A percentile compares a stretch with the other conserved stretches of the same genome.
Evolutionary conservation across 1,284 basidiomycete genomes (phyloP).

Genomic region (Ceratobasidium sp.): DNA sequence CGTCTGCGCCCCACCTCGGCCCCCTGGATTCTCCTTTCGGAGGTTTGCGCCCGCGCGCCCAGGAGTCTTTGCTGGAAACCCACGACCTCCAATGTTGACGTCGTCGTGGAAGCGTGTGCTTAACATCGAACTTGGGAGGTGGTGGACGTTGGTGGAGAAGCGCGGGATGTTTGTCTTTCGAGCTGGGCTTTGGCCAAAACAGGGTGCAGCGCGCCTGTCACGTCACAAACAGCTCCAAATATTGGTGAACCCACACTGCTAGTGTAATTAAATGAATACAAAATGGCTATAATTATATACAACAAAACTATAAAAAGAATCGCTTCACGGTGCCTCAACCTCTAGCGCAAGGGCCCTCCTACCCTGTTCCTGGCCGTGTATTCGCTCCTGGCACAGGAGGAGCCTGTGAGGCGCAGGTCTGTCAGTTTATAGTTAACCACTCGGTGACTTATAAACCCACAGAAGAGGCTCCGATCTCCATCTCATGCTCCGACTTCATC

Average conservation of each 20-base stretch:
- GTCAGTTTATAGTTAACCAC: neutral
- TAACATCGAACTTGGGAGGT: constrained; percentile 10
- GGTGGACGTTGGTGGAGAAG: constrained; percentile 27
- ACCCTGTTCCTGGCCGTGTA: neutral
- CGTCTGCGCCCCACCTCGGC: constrained; percentile 31
- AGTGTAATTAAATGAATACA: neutral
- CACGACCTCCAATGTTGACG: constrained; percentile 25
- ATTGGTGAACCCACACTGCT: neutral
- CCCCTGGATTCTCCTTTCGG: constrained; percentile 40
- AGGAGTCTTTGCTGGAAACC: constrained; percentile 24
- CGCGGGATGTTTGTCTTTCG: constrained; percentile 26
- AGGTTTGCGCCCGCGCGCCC: constrained; percentile 22
- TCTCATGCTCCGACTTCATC: constrained; percentile 36
- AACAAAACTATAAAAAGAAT: too few relatives aligned
- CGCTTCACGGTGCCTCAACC: too few relatives aligned
- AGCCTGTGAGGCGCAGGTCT: neutral
- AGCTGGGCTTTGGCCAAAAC: constrained; percentile 4
- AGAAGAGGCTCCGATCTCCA: neutral
- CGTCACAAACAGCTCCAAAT: neutral
- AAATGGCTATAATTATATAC: neutral
- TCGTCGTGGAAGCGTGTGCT: constrained; percentile 43
- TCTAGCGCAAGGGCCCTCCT: neutral
- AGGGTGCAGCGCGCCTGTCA: constrained; percentile 8
- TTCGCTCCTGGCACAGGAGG: neutral
- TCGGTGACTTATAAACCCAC: neutral